Percentiles rank a stretch among this genome's conserved stretches.
These are phyloP conservation scores for Schoenoplectus triqueter DNA, from an alignment of 202 grass and related monocot species.

Conservation along the genomic window DNA sequence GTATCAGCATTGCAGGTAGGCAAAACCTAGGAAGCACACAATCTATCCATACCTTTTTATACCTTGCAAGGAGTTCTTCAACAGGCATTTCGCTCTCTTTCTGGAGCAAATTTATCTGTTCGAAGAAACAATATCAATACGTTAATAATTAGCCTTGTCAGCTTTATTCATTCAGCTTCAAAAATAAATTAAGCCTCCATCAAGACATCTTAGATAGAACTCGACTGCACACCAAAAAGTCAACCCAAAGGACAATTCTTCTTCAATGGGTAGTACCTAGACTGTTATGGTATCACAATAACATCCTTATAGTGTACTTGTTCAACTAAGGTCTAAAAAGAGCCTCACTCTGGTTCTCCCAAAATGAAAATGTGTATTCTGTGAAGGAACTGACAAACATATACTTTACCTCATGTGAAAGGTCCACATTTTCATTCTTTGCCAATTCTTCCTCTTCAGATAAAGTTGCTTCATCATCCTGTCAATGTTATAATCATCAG, in stretches of 20 bases:
- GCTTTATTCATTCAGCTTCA: conserved; percentile 21
- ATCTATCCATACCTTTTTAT: conserved; percentile 70
- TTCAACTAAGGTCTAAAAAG: conserved; percentile 1
- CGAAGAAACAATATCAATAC: conserved; percentile 40
- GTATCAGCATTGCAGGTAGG: not conserved
- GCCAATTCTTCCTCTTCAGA: conserved; percentile 95
- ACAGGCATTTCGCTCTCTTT: conserved; percentile 91
- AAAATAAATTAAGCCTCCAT: conserved; percentile 8
- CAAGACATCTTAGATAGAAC: not conserved
- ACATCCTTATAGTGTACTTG: not conserved
- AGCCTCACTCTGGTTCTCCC: not conserved
- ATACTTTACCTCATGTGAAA: conserved; percentile 65
- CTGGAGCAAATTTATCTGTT: conserved; percentile 90
- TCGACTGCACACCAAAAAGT: not conserved
- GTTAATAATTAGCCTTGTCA: not conserved
- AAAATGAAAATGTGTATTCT: conserved; percentile 21
- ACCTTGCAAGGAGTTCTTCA: conserved; percentile 86
- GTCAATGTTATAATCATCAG: conserved; percentile 19
- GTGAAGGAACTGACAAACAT: conserved; percentile 17
- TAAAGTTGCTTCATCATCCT: conserved; percentile 98
- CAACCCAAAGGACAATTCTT: not conserved
- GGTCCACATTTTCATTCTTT: conserved; percentile 66
- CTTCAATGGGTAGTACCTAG: not conserved
- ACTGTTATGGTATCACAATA: not conserved
- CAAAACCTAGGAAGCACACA: not conserved